Evolutionary conservation across 176 grass and related monocot genomes (phyloP).

Genomic region (Carex littledalei): DNA sequence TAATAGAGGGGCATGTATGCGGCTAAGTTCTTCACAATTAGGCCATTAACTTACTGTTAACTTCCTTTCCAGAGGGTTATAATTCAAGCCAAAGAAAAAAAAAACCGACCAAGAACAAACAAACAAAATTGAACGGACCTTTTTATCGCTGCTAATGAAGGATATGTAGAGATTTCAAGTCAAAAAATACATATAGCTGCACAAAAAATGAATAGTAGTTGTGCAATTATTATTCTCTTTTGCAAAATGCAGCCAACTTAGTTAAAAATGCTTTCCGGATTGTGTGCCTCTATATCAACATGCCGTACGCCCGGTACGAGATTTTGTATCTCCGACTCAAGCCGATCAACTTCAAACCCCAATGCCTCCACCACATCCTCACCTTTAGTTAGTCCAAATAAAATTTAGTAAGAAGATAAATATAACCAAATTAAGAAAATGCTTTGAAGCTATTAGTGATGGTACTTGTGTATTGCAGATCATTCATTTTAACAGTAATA

Average conservation of each 20-base stretch:
- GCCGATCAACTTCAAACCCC: constrained; percentile 80
- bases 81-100: not conserved
- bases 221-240: not conserved
- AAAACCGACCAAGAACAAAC: not conserved
- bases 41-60: not conserved
- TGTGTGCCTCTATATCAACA: constrained; percentile 97
- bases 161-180: not conserved
- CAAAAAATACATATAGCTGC: not conserved
- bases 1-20: no score
- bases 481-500: not conserved
- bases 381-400: constrained; percentile 35
- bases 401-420: not conserved
- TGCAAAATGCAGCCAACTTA: constrained; percentile 6
- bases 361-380: constrained; percentile 95
- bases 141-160: not conserved
- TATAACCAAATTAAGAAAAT: not conserved
- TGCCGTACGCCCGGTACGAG: constrained; percentile 87
- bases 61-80: not conserved
- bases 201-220: not conserved
- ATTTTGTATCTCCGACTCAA: constrained; percentile 93
- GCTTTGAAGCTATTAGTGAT: not conserved
- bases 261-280: constrained; percentile 64
- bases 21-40: no score
- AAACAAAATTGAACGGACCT: not conserved
- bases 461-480: not conserved